Percentiles rank a stretch among this genome's conserved stretches.
phyloP scores from a whole-genome alignment of 805 yeast genomes.

The Yarrowia sp. region DNA sequence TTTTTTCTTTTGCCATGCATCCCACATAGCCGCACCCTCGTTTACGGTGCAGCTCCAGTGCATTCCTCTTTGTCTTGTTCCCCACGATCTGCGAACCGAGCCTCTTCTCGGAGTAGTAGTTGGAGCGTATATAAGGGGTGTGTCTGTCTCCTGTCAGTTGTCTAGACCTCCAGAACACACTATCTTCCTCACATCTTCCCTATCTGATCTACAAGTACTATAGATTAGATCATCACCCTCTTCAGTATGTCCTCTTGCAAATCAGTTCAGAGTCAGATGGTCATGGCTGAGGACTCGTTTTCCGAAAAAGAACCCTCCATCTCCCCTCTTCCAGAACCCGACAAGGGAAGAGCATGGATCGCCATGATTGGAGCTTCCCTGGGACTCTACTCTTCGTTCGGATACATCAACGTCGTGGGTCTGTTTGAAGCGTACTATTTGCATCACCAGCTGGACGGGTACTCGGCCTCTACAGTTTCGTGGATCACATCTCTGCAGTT shows the following conservation, averaged over 20 bases:
- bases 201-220: too few relatives aligned
- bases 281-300: background rate
- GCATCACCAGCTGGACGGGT: conserved; percentile 57
- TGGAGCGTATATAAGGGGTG: too few relatives aligned
- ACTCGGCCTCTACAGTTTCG: conserved; percentile 60
- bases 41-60: too few relatives aligned
- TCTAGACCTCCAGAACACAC: too few relatives aligned
- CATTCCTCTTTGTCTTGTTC: too few relatives aligned
- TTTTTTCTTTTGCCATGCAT: too few relatives aligned
- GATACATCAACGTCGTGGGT: conserved; percentile 70
- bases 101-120: too few relatives aligned
- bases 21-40: too few relatives aligned
- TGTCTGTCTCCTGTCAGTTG: too few relatives aligned
- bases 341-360: conserved; percentile 25
- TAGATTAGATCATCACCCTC: background rate
- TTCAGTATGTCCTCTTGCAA: conserved; percentile 6
- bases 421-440: conserved; percentile 65
- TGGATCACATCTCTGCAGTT: conserved; percentile 66
- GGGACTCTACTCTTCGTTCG: conserved; percentile 52
- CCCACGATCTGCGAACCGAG: too few relatives aligned
- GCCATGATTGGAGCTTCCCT: conserved; percentile 25
- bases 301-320: conserved; percentile 9
- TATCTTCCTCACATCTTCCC: too few relatives aligned
- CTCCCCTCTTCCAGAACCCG: conserved; percentile 12
- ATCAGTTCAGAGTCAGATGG: conserved; percentile 17